Evolutionary conservation across 306 rosid genomes (phyloP).

Genomic region (Elaeagnus macrophylla): DNA sequence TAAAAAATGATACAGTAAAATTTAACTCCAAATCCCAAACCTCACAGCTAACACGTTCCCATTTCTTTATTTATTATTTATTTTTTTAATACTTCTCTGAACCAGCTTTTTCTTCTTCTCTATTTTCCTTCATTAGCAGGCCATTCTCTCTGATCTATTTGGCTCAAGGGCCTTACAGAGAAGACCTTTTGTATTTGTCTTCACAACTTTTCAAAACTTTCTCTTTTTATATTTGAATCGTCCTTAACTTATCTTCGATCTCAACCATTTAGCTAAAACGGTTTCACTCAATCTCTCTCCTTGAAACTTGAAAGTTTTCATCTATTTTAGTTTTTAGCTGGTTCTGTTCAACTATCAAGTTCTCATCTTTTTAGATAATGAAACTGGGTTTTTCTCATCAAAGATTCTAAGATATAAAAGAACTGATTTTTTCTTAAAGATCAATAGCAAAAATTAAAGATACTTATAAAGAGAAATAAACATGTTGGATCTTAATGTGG

Average conservation of each 20-base stretch:
- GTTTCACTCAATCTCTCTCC: not conserved
- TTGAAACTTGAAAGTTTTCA: not conserved
- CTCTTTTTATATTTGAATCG: too few relatives aligned
- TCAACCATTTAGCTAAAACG: too few relatives aligned
- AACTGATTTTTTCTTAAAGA: not conserved
- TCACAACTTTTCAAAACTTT: too few relatives aligned
- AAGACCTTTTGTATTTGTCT: not conserved
- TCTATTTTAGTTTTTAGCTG: not conserved
- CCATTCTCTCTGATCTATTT: not conserved
- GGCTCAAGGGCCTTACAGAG: not conserved
- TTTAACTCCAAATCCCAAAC: too few relatives aligned
- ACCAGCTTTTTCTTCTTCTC: not conserved
- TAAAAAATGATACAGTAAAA: too few relatives aligned
- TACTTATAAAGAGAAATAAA: not conserved
- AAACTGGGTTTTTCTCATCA: constrained; percentile 6
- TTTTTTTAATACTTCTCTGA: not conserved
- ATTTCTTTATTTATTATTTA: too few relatives aligned
- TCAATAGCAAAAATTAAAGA: not conserved
- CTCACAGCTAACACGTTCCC: constrained; percentile 1
- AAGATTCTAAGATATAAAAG: not conserved
- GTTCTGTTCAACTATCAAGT: not conserved
- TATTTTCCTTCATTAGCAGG: not conserved
- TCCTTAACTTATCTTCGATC: too few relatives aligned
- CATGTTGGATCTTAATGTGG: constrained; percentile 48
- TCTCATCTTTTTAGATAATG: not conserved